Evolutionary conservation across 1,284 basidiomycete species (phyloP).

Genomic region (Neolentinus lepideus): DNA sequence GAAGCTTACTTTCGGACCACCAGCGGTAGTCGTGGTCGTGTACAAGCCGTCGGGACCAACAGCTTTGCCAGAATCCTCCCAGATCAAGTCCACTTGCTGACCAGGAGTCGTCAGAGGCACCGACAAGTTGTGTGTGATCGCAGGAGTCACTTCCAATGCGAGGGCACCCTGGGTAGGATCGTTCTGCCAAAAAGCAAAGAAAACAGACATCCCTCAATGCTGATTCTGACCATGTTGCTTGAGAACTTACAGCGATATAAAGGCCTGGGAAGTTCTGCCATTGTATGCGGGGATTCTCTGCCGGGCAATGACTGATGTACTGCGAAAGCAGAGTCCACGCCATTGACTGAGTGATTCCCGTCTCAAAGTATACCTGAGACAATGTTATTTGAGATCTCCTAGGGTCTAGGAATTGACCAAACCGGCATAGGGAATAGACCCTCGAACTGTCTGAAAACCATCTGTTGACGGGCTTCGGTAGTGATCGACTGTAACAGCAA

Average conservation of each 20-base stretch:
- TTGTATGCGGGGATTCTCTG: conserved; percentile 46
- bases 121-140: conserved; percentile 43
- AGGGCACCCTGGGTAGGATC: conserved; percentile 22
- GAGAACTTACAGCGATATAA: conserved; percentile 30
- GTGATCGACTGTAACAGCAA: conserved; percentile 54
- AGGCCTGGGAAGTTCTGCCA: conserved; percentile 50
- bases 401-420: conserved; percentile 5
- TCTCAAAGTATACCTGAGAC: conserved; percentile 31
- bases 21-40: conserved; percentile 40
- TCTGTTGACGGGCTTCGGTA: conserved; percentile 63
- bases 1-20: conserved; percentile 30
- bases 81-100: conserved; percentile 38
- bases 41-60: conserved; percentile 46
- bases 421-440: conserved; percentile 60
- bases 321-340: conserved; percentile 56
- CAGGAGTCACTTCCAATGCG: conserved; percentile 25
- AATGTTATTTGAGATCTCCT: not conserved
- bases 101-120: conserved; percentile 36
- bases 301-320: conserved; percentile 52
- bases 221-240: not conserved
- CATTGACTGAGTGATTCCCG: conserved; percentile 55
- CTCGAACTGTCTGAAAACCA: conserved; percentile 60
- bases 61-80: conserved; percentile 49
- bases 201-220: not conserved
- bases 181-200: conserved; percentile 13